These are phyloP conservation scores for Trichoderma afroharzianum DNA, from an alignment of 2,329 filamentous ascomycete species.

Conservation along the genomic window DNA sequence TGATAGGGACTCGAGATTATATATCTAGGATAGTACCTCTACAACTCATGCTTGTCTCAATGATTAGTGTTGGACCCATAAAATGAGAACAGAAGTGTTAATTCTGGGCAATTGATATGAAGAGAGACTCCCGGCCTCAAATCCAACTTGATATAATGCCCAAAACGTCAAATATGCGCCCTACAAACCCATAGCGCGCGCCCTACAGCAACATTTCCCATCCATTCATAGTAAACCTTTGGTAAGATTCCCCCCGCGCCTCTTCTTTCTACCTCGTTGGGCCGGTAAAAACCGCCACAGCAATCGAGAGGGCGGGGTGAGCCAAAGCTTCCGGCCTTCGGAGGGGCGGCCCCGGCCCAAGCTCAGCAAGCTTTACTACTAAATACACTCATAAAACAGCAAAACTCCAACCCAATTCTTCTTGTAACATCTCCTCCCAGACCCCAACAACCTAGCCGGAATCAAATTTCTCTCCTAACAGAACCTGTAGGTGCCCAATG, in stretches of 20 bases:
- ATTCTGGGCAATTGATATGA: neutral
- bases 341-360: neutral
- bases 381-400: neutral
- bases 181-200: neutral
- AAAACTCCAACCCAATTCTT: neutral
- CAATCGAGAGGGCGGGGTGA: conserved; percentile 10
- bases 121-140: neutral
- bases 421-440: neutral
- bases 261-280: conserved; percentile 13
- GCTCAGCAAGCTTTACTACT: neutral
- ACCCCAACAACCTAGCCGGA: neutral
- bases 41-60: neutral
- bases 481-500: conserved; percentile 26
- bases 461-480: neutral
- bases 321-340: conserved; percentile 9
- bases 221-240: neutral
- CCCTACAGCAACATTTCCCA: neutral
- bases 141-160: neutral
- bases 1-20: neutral
- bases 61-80: neutral
- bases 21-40: neutral
- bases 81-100: neutral
- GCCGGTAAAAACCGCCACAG: conserved; percentile 20
- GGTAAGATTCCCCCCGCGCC: neutral
- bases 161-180: neutral